phyloP scores from a whole-genome alignment of 106 monocot species.

The Dendrobium chrysotoxum region DNA sequence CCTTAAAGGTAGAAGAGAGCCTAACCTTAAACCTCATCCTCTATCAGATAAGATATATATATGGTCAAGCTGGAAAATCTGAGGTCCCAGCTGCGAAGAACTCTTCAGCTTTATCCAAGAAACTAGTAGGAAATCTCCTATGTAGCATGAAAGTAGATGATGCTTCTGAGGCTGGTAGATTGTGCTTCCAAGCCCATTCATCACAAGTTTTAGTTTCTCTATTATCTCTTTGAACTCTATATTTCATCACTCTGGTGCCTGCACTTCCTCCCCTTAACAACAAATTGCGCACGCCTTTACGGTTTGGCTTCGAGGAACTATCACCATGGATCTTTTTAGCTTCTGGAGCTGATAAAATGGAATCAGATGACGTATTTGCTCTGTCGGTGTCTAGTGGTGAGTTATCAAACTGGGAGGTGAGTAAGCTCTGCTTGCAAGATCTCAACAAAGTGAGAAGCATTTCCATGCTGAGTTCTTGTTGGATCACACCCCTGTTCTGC shows the following conservation, averaged over 20 bases:
- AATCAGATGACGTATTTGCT: conserved; percentile 25
- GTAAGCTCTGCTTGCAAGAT: conserved; percentile 47
- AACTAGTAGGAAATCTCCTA: conserved; percentile 45
- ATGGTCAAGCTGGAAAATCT: background rate
- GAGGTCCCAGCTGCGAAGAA: conserved; percentile 53
- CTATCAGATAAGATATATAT: too few relatives aligned
- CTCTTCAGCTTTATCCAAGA: conserved; percentile 79
- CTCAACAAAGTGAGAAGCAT: conserved; percentile 86
- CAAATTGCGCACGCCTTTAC: conserved; percentile 22
- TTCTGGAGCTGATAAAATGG: conserved; percentile 23
- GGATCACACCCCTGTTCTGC: conserved; percentile 79
- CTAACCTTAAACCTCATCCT: too few relatives aligned
- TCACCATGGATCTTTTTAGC: conserved; percentile 43
- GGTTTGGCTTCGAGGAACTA: conserved; percentile 25
- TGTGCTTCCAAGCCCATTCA: conserved; percentile 63
- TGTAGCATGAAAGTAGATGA: conserved; percentile 60
- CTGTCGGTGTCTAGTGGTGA: conserved; percentile 15
- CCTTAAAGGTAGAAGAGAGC: too few relatives aligned
- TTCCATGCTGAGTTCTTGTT: conserved; percentile 91
- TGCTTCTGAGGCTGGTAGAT: conserved; percentile 27
- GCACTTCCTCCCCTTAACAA: conserved; percentile 23
- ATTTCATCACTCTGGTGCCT: conserved; percentile 34
- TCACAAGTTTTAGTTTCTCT: conserved; percentile 49
- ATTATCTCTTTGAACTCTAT: conserved; percentile 42
- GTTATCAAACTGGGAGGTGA: conserved; percentile 18